These are phyloP conservation scores for Eucalyptus paniculata DNA, from an alignment of 345 rosid species.

Conservation along the genomic window DNA sequence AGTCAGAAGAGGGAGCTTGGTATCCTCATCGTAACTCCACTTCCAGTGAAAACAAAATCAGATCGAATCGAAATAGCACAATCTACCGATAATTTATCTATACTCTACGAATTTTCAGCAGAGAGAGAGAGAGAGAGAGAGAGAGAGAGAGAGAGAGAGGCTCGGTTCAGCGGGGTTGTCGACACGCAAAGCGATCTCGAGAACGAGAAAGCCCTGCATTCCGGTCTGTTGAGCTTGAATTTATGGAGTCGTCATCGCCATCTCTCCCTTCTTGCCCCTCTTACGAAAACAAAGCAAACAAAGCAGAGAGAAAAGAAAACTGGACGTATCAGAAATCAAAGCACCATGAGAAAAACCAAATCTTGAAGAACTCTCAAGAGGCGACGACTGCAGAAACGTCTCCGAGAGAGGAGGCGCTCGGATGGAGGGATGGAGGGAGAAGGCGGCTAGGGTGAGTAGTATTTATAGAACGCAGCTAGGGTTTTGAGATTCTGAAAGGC, in stretches of 20 bases:
- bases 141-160: not conserved
- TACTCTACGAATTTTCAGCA: not conserved
- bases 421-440: not conserved
- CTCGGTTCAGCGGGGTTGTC: conserved; percentile 81
- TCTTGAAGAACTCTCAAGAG: not conserved
- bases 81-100: not conserved
- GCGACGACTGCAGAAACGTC: not conserved
- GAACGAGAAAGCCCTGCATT: conserved; percentile 43
- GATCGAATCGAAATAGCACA: not conserved
- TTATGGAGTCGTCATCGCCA: conserved; percentile 66
- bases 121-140: not conserved
- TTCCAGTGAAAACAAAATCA: not conserved
- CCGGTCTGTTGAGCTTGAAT: conserved; percentile 99
- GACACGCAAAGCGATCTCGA: conserved; percentile 50
- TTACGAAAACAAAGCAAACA: not conserved
- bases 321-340: not conserved
- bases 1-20: conserved; percentile 63
- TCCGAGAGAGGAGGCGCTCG: not conserved
- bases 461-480: not conserved
- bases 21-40: conserved; percentile 34
- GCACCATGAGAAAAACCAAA: not conserved
- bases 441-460: not conserved
- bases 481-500: not conserved
- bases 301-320: not conserved
- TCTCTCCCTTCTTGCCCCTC: not conserved